Evolutionary conservation across 108 stramenopile genomes (phyloP), one percentile per base, ranked within the genome.

Genomic region (Epithemia pelagica): DNA sequence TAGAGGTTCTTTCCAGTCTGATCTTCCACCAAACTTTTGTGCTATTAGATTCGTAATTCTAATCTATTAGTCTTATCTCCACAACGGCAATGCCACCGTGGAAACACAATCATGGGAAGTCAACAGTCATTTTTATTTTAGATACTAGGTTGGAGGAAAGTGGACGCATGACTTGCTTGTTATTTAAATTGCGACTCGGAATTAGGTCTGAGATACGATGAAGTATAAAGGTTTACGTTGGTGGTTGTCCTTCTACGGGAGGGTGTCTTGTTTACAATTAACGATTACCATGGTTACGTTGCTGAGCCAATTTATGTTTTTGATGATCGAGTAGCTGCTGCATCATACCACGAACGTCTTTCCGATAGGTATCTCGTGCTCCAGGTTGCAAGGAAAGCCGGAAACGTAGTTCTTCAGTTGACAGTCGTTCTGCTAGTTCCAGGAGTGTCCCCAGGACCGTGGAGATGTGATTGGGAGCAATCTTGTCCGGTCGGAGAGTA

Each of bases 401-500:
- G 75, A 86, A 92, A 24, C 89, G 70, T 68, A 94, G 68, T 63
- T 94, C 92, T 64, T 94, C 88, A 1, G 92, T 90, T 22, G 86
- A 82, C 65, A 94, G 67, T 51, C 80, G 78, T 66, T 94, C 92
- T 10, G 89, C 87, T n/a, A 94, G 69, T 71, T 94, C 92, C 64
- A 94, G 60, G 58, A 94, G 67, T 0, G 92, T 89, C 15, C 92
- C 92, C 59, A 94, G 54, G 2, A 94, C 92, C 15, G 92, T 94
- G 30, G 74, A 77, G 32, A 94, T 94, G 61, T 90, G 89, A 72
- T 94, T 94, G 20, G 89, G 88, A 8, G 84, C 80, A 30, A 84
- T 67, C 79, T 94, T 94, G 65, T 94, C 92, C 0, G 89, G 83
- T 19, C 92, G 85, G 86, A 91, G 90, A 26, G 89, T 94, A 18